Evolutionary conservation across 176 grass and related monocot species (phyloP).

Genomic region (Zoysia pacifica): DNA sequence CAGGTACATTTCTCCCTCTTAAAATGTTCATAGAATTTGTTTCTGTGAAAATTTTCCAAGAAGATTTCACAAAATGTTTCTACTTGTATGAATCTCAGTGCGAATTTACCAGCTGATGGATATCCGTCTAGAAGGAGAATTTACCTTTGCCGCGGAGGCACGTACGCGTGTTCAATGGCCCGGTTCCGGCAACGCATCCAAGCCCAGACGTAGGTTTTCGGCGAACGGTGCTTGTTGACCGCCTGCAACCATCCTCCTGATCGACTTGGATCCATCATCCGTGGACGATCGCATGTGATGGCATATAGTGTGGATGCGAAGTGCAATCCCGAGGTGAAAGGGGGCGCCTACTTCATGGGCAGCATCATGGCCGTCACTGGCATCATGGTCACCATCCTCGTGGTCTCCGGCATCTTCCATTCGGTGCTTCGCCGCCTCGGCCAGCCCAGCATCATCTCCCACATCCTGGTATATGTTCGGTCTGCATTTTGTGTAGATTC

Average conservation of each 20-base stretch:
- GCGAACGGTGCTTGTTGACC: background rate
- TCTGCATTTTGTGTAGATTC: background rate
- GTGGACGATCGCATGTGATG: background rate
- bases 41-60: background rate
- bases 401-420: background rate
- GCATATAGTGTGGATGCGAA: background rate
- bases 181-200: background rate
- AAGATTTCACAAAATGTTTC: background rate
- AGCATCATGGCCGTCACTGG: background rate
- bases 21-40: background rate
- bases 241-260: background rate
- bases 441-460: background rate
- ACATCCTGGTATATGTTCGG: background rate
- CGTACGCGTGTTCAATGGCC: background rate
- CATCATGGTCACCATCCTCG: background rate
- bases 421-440: background rate
- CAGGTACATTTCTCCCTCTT: background rate
- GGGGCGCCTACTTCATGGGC: background rate
- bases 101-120: background rate
- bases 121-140: background rate
- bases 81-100: background rate
- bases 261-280: background rate
- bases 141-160: background rate
- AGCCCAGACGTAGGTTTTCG: background rate
- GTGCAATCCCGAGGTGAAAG: background rate